Conservation (phyloP, 768 basidiomycete species). For the Phaeotremella fagi region DNA sequence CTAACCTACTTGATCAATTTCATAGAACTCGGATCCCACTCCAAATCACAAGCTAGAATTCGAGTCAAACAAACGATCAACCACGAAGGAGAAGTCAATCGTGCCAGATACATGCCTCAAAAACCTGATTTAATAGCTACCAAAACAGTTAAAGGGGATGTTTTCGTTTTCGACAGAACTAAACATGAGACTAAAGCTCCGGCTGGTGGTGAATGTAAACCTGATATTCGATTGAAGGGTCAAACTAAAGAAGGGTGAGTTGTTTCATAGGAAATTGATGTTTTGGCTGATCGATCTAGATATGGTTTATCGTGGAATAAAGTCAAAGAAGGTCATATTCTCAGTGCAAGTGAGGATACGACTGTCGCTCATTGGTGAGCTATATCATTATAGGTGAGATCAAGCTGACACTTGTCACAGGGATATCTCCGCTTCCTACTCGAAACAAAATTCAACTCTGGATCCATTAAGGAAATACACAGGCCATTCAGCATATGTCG, state of each 20-base stretch:
- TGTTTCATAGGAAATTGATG: background rate
- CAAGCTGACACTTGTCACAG: constrained; percentile 50
- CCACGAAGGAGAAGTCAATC: constrained; percentile 90
- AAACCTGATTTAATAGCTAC: constrained; percentile 96
- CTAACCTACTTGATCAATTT: background rate
- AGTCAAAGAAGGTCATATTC: constrained; percentile 69
- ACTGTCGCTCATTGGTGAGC: constrained; percentile 88
- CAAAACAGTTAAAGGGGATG: constrained; percentile 83
- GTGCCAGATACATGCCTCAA: constrained; percentile 98
- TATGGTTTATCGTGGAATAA: constrained; percentile 95
- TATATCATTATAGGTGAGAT: background rate
- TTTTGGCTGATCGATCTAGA: constrained; percentile 49
- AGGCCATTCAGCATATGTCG: constrained; percentile 87
- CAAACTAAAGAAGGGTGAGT: constrained; percentile 89
- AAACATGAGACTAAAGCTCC: constrained; percentile 93
- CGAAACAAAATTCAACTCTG: constrained; percentile 67
- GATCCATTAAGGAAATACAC: constrained; percentile 78
- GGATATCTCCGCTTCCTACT: constrained; percentile 89
- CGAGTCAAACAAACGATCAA: constrained; percentile 91
- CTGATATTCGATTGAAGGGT: constrained; percentile 84
- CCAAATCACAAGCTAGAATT: constrained; percentile 76
- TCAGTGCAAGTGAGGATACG: constrained; percentile 92
- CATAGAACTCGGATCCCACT: constrained; percentile 83
- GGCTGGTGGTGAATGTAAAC: constrained; percentile 73
- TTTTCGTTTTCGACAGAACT: constrained; percentile 91